These are phyloP conservation scores for Pythium phragmiticola DNA, from an alignment of 352 stramenopile genomes.

Conservation along the genomic window DNA sequence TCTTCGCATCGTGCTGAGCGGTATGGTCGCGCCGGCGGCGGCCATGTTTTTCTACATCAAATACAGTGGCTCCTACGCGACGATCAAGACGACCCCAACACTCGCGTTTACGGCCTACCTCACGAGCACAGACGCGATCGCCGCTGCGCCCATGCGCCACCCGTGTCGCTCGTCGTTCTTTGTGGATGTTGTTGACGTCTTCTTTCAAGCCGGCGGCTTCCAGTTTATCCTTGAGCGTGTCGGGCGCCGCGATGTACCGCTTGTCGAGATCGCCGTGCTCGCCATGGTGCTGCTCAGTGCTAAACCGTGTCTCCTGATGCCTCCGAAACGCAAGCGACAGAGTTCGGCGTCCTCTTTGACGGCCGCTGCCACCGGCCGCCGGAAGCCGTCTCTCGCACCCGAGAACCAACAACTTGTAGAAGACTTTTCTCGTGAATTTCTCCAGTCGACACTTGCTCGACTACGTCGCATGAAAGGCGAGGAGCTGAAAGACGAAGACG, in stretches of 20 bases:
- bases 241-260: conserved; percentile 35
- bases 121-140: conserved; percentile 53
- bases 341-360: conserved; percentile 16
- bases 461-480: conserved; percentile 63
- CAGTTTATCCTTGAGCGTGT: conserved; percentile 69
- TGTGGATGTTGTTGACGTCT: conserved; percentile 82
- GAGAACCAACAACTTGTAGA: conserved; percentile 45
- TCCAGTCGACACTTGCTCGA: conserved; percentile 66
- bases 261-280: conserved; percentile 70
- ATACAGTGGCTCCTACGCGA: conserved; percentile 61
- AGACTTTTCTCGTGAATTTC: conserved; percentile 80
- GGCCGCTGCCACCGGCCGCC: conserved; percentile 22
- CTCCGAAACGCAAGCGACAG: conserved; percentile 41
- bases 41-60: conserved; percentile 87
- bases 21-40: conserved; percentile 42
- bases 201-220: conserved; percentile 81
- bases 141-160: conserved; percentile 54
- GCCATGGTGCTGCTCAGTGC: conserved; percentile 63
- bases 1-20: conserved; percentile 76
- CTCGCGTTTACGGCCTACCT: conserved; percentile 79
- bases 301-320: conserved; percentile 62
- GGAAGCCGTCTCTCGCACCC: conserved; percentile 36
- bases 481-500: conserved; percentile 80
- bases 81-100: conserved; percentile 52
- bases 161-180: conserved; percentile 80